A percentile compares a stretch with the other conserved stretches of the same genome.
phyloP scores from a whole-genome alignment of 1,284 basidiomycete genomes.

The Leccinum subrobustum region DNA sequence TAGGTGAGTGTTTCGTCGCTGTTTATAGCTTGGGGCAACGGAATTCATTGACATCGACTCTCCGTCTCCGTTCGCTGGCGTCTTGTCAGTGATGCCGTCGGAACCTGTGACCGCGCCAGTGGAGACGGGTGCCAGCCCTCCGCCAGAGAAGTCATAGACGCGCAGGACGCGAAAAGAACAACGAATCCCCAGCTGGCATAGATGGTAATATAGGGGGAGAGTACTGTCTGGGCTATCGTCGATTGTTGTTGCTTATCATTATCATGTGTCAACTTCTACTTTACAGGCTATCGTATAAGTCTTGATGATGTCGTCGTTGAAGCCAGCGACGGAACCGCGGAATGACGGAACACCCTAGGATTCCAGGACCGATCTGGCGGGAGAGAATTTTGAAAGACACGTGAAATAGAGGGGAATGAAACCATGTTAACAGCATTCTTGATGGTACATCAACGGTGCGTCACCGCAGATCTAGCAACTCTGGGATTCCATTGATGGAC shows the following conservation, averaged over 20 bases:
- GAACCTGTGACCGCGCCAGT: slow-evolving; percentile 20
- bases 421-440: not conserved
- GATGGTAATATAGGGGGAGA: slow-evolving; percentile 6
- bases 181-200: not conserved
- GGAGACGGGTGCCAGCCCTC: slow-evolving; percentile 10
- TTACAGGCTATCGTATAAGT: slow-evolving; percentile 2
- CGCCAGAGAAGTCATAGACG: slow-evolving; percentile 18
- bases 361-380: not conserved
- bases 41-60: not conserved
- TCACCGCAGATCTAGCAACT: not conserved
- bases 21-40: not conserved
- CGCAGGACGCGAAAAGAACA: not conserved
- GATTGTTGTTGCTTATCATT: slow-evolving; percentile 15
- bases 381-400: not conserved
- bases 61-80: not conserved
- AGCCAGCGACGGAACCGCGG: slow-evolving; percentile 3
- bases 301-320: not conserved
- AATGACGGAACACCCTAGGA: slow-evolving; percentile 15
- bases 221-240: not conserved
- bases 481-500: not conserved
- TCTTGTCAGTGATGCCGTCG: slow-evolving; percentile 13
- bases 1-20: slow-evolving; percentile 19
- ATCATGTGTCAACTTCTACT: slow-evolving; percentile 21
- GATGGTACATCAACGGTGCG: not conserved
- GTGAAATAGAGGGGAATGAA: not conserved